Percentiles rank a stretch among this genome's conserved stretches.
Conservation (phyloP, 2,329 filamentous ascomycete species). For the Pseudopyrenochaeta lycopersici region DNA sequence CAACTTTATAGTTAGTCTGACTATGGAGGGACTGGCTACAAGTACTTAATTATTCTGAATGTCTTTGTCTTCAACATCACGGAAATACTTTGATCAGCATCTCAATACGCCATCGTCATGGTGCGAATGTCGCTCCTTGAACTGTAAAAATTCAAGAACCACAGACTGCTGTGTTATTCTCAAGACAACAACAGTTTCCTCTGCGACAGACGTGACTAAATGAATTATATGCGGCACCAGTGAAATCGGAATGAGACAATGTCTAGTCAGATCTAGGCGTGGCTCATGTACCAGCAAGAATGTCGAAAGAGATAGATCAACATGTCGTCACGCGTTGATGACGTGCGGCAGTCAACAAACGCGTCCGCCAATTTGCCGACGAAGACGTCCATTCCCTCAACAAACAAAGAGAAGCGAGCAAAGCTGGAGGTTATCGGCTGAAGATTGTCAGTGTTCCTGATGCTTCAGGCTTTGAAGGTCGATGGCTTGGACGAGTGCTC, state of each 20-base stretch:
- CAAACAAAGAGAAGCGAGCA: not conserved
- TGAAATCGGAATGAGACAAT: no score
- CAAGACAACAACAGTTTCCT: no score
- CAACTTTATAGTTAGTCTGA: slow-evolving; percentile 8
- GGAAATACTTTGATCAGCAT: slow-evolving; percentile 4
- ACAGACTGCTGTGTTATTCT: no score
- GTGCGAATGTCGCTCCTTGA: no score
- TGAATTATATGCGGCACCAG: no score
- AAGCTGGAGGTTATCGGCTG: not conserved
- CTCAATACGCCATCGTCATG: slow-evolving; percentile 11
- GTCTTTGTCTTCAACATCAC: slow-evolving; percentile 28
- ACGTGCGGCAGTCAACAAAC: slow-evolving; percentile 10
- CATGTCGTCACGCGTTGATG: not conserved
- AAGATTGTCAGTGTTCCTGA: not conserved
- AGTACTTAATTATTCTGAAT: not conserved
- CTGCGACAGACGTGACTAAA: no score
- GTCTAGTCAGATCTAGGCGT: no score
- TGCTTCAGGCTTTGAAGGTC: not conserved
- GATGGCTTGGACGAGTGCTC: not conserved
- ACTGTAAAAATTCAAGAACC: no score
- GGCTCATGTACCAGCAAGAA: no score
- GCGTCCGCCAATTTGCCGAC: slow-evolving; percentile 1
- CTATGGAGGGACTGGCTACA: not conserved
- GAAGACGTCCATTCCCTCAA: not conserved
- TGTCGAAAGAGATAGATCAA: no score